A percentile compares a stretch with the other conserved stretches of the same genome.
phyloP scores from a whole-genome alignment of 306 rosid species.

The Vachellia pachyceras region DNA sequence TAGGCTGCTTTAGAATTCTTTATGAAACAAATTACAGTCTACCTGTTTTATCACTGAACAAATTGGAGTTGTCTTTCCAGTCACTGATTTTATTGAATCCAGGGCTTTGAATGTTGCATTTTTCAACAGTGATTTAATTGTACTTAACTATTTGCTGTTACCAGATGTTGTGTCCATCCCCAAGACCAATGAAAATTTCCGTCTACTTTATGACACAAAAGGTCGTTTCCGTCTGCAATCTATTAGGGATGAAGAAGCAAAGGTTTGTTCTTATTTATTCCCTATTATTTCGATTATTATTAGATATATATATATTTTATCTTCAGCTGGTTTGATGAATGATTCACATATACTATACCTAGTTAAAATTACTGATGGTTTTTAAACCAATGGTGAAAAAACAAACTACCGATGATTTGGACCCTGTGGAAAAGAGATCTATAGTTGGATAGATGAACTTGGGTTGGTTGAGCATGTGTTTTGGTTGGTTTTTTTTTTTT shows the following conservation, averaged over 20 bases:
- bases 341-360: background rate
- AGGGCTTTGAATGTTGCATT: background rate
- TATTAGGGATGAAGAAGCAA: constrained; percentile 76
- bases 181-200: constrained; percentile 71
- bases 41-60: background rate
- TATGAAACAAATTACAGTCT: background rate
- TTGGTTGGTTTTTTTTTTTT: too few species aligned
- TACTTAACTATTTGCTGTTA: background rate
- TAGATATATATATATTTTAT: background rate
- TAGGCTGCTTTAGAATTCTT: background rate
- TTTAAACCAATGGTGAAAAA: too few species aligned
- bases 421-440: background rate
- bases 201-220: constrained; percentile 74
- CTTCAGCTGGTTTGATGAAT: background rate
- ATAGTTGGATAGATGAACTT: background rate
- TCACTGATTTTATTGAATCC: background rate
- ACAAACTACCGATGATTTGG: background rate
- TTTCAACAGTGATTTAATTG: background rate
- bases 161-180: constrained; percentile 76
- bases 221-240: constrained; percentile 73
- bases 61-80: background rate
- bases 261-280: constrained; percentile 47
- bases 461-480: background rate
- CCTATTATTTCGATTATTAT: background rate
- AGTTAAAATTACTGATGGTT: too few species aligned